Evolutionary conservation across 257 asterid species (phyloP), one percentile per base, ranked within the genome.

Genomic region (Fraxinus excelsior): DNA sequence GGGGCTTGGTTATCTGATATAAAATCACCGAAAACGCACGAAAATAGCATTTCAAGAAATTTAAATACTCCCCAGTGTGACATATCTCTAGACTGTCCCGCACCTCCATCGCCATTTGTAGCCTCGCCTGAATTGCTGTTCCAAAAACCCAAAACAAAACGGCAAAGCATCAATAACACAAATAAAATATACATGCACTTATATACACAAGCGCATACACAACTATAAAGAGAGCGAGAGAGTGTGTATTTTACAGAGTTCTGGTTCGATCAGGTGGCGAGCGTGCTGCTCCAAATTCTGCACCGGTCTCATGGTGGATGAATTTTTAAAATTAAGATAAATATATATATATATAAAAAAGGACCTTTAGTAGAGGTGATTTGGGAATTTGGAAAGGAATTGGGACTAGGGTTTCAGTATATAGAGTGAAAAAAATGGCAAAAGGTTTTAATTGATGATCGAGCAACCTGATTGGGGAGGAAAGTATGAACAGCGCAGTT

Each of bases 81-180:
- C 98, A 93, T 80, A 96, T 96, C 88, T 96, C 99, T 84, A 96
- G 86, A 82, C 99, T 96, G 80, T 96, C 99, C 90, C 96, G 90
- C 8, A 96, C 98, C 93, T 96, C 99, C 97, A 89, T 90, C 10
- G 91, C 99, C 97, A 96, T 88, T 86, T 90, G 99, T 72, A 96
- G 83, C 88, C 98, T 88, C 73, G 91, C 69, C 81, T 89, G 91
- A 77, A 96, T 96, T 73, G 94, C 99, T 96, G 96, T 77, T 80
- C 46, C 76, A 80, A 49, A 64, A 38, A 21, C 58, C 58, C 58
- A 67, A 44, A 16, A 32, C 12, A 21, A 29, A 68, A 53, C 9
- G 31, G 10, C 70, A 53, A 0, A 42, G 2, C 76, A 25, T 74
- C 16, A 78, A 77, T 35, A 42, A 74, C 81, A 75, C 56, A 34